phyloP scores from a whole-genome alignment of 345 rosid genomes.

The Melaleuca quinquenervia region DNA sequence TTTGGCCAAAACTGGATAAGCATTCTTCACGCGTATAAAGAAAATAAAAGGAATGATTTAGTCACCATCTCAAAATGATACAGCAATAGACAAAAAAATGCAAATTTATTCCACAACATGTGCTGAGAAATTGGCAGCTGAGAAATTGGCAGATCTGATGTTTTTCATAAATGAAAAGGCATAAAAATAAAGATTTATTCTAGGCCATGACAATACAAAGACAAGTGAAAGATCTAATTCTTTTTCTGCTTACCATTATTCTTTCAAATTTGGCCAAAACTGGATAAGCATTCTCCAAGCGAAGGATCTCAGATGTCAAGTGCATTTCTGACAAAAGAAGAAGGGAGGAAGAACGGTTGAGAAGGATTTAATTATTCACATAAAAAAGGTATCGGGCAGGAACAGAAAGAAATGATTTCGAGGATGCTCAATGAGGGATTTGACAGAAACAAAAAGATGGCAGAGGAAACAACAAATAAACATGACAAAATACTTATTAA shows the following conservation, averaged over 20 bases:
- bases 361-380: slow-evolving; percentile 6
- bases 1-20: slow-evolving; percentile 37
- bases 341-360: neutral
- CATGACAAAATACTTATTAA: too few relatives aligned
- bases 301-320: slow-evolving; percentile 21
- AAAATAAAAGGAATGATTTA: neutral
- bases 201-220: neutral
- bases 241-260: slow-evolving; percentile 53
- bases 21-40: slow-evolving; percentile 9
- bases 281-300: slow-evolving; percentile 39
- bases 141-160: neutral
- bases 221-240: neutral
- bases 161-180: too few relatives aligned
- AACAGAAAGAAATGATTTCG: neutral
- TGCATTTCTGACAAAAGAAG: slow-evolving; percentile 19
- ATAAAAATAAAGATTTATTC: neutral
- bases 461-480: neutral
- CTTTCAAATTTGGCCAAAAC: slow-evolving; percentile 46
- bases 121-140: neutral
- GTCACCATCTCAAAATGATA: neutral
- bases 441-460: neutral
- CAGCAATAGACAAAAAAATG: neutral
- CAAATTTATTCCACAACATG: neutral
- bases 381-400: neutral
- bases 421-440: neutral